Conservation (phyloP, 129 eudicot species). For the Escallonia rubra region DNA sequence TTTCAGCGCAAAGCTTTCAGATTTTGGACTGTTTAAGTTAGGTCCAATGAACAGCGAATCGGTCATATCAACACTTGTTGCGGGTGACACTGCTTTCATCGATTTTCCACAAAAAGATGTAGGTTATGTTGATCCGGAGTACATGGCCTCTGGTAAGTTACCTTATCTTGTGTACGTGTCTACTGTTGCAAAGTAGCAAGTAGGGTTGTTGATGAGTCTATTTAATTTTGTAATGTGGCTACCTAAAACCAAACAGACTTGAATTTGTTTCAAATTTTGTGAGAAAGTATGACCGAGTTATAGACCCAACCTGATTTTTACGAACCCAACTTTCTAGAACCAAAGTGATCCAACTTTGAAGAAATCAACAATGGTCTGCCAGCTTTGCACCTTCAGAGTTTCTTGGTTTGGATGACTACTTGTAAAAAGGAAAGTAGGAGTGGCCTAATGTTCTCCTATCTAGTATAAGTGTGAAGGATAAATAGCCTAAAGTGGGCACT, state of each 20-base stretch:
- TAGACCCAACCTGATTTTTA: neutral
- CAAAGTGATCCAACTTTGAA: too few species aligned
- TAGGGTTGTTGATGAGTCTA: too few species aligned
- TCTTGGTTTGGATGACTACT: too few species aligned
- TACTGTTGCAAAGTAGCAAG: too few species aligned
- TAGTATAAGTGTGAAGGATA: too few species aligned
- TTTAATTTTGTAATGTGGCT: neutral
- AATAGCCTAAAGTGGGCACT: too few species aligned
- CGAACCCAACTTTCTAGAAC: neutral
- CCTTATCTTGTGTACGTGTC: neutral
- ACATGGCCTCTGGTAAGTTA: conserved; percentile 6
- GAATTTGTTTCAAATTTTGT: neutral
- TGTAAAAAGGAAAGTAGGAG: too few species aligned
- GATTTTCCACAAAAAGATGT: too few species aligned
- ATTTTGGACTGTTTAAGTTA: neutral
- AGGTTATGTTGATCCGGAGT: conserved; percentile 3
- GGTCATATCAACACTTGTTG: neutral
- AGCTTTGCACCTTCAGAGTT: too few species aligned
- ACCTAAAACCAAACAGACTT: neutral
- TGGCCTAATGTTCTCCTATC: too few species aligned
- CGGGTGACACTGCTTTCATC: neutral
- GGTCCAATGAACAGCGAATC: neutral
- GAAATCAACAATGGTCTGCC: too few species aligned
- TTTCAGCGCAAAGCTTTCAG: neutral
- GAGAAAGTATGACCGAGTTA: neutral